Evolutionary conservation across 345 rosid genomes (phyloP).

Genomic region (Brassica juncea): DNA sequence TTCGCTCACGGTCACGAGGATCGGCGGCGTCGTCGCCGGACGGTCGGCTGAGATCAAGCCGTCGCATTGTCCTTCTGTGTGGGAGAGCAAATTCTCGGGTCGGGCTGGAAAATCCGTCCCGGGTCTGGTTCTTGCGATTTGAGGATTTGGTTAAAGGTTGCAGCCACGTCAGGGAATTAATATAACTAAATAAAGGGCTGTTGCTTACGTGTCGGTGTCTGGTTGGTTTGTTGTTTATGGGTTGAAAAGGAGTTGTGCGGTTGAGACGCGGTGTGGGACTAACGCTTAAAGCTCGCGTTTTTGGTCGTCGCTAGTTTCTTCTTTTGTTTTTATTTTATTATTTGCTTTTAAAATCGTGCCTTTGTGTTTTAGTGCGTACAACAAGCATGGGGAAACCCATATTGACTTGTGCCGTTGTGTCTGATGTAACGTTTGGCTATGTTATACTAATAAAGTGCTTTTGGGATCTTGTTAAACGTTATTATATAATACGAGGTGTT

Average conservation of each 20-base stretch:
- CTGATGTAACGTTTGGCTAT: conserved; percentile 15
- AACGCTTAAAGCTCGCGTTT: conserved; percentile 23
- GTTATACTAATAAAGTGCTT: conserved; percentile 17
- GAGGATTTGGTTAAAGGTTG: conserved; percentile 6
- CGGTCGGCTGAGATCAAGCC: conserved; percentile 44
- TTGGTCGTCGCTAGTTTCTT: conserved; percentile 10
- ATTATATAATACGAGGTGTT: not conserved
- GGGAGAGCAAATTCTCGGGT: conserved; percentile 83
- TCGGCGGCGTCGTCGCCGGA: conserved; percentile 47
- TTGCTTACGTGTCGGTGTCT: conserved; percentile 29
- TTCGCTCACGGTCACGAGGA: conserved; percentile 81
- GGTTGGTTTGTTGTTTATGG: conserved; percentile 36
- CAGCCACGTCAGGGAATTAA: conserved; percentile 21
- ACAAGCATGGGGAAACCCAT: conserved; percentile 30
- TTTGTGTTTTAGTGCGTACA: conserved; percentile 32
- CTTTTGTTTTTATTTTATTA: not conserved
- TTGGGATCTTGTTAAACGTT: conserved; percentile 11
- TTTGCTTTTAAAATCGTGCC: conserved; percentile 1
- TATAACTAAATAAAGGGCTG: conserved; percentile 30
- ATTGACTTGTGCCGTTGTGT: conserved; percentile 13
- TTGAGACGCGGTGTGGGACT: conserved; percentile 24
- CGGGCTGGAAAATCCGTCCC: conserved; percentile 86
- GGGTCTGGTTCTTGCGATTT: conserved; percentile 84
- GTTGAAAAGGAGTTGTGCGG: conserved; percentile 16
- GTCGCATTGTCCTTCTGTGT: conserved; percentile 63